Conservation (phyloP, 2,329 filamentous ascomycete genomes). For the Fusarium caatingaense region DNA sequence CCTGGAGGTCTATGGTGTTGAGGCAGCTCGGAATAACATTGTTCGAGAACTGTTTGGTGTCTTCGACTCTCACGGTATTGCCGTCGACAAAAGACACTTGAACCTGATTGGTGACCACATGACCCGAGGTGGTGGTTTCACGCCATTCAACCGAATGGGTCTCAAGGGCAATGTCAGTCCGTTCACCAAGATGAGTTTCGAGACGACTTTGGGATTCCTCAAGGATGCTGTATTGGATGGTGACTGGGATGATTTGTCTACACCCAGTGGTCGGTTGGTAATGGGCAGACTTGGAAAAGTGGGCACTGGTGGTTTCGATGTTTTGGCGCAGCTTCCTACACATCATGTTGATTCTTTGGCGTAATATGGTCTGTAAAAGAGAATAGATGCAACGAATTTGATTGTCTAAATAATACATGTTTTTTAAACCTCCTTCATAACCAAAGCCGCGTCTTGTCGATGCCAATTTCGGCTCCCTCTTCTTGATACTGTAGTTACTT, state of each 20-base stretch:
- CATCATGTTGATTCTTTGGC: constrained; percentile 55
- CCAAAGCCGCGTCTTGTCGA: not conserved
- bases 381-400: constrained; percentile 34
- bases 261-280: constrained; percentile 88
- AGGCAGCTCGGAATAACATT: constrained; percentile 89
- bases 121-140: constrained; percentile 92
- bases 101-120: constrained; percentile 98
- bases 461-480: not conserved
- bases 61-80: constrained; percentile 91
- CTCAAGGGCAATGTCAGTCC: constrained; percentile 86
- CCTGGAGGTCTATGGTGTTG: constrained; percentile 88
- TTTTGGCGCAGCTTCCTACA: constrained; percentile 73
- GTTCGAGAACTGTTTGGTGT: constrained; percentile 86
- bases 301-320: constrained; percentile 92
- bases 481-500: not conserved
- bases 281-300: constrained; percentile 84
- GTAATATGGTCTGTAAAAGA: constrained; percentile 40
- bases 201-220: constrained; percentile 94
- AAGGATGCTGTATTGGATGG: constrained; percentile 91
- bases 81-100: constrained; percentile 89
- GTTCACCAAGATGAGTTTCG: constrained; percentile 99
- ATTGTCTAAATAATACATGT: constrained; percentile 18
- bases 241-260: constrained; percentile 88
- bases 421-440: not conserved
- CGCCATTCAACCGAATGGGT: constrained; percentile 91